Conservation (phyloP, 257 asterid species). For the Nyctanthes arbortristis region DNA sequence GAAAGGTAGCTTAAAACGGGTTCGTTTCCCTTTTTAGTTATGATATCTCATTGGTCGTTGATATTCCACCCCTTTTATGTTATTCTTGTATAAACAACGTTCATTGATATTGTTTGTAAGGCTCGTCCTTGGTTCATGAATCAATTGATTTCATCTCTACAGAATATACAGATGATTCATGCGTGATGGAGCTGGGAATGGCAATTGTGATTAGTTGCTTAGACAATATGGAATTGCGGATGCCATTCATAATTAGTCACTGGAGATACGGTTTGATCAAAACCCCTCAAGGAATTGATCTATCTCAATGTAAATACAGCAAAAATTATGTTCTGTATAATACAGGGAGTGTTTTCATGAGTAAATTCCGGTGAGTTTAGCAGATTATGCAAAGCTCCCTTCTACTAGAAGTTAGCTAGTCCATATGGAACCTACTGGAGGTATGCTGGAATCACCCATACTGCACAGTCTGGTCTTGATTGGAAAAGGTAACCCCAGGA, state of each 20-base stretch:
- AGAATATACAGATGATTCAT: slow-evolving; percentile 62
- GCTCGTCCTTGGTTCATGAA: slow-evolving; percentile 7
- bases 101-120: neutral
- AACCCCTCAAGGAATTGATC: slow-evolving; percentile 19
- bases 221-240: too few species aligned
- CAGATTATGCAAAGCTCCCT: neutral
- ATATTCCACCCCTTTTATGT: slow-evolving; percentile 8
- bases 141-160: slow-evolving; percentile 21
- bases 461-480: slow-evolving; percentile 9
- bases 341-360: slow-evolving; percentile 16
- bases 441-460: slow-evolving; percentile 12
- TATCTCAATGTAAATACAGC: slow-evolving; percentile 32
- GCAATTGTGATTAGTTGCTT: too few species aligned
- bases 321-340: slow-evolving; percentile 10
- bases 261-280: slow-evolving; percentile 15
- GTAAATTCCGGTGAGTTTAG: neutral
- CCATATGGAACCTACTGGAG: slow-evolving; percentile 28
- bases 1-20: too few species aligned
- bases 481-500: slow-evolving; percentile 12
- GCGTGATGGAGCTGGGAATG: slow-evolving; percentile 42
- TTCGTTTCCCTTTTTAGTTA: too few species aligned
- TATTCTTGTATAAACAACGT: neutral
- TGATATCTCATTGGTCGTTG: neutral
- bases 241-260: neutral
- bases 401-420: slow-evolving; percentile 27